Base-by-base conservation (phyloP, 352 stramenopile genomes). In the Globisporangium perplexum region DNA sequence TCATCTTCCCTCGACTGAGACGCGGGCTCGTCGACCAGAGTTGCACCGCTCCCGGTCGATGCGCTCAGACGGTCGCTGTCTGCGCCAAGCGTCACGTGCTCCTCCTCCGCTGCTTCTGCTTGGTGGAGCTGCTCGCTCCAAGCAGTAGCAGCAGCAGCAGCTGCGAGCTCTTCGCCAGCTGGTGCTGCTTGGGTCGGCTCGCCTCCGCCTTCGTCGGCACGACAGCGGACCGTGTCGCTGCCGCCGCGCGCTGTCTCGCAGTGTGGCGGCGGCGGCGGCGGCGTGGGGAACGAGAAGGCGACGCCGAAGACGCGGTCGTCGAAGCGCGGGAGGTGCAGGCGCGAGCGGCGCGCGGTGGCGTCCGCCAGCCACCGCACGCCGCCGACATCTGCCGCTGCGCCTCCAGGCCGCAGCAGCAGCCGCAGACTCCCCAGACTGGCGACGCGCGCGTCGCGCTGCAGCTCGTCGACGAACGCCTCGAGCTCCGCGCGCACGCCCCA, bases 401-500 rank as follows among this genome's bases (percentile, higher is more conserved):
- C 26, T 22, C 63, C 57, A 30, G 64, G 57, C 20, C 81, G 50
- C 57, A 84, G 50, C 59, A 68, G 24, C 28, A n/a, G n/a, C n/a
- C n/a, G n/a, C n/a, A n/a, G n/a, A n/a, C n/a, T n/a, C n/a, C n/a
- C n/a, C n/a, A 65, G 67, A 18, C 33, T 39, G 42, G 69, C 53
- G 35, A 69, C 53, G 44, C 68, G 63, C 39, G 85, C 17, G 54
- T 73, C 58, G 17, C 41, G 61, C 41, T 70, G 62, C 43, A 84
- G 68, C 10, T 68, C 65, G 36, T 44, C 62, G 36, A 77, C 68
- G 50, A 86, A 59, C 45, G 65, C 56, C 28, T 71, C 59, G 23
- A 86, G 44, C 51, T 86, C 65, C 18, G 61, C 41, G 12, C 73
- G 68, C 45, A 89, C 75, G 41, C 49, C 53, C 59, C 67, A 69